phyloP scores from a whole-genome alignment of 1,284 basidiomycete species.

The Puccinia hordei region DNA sequence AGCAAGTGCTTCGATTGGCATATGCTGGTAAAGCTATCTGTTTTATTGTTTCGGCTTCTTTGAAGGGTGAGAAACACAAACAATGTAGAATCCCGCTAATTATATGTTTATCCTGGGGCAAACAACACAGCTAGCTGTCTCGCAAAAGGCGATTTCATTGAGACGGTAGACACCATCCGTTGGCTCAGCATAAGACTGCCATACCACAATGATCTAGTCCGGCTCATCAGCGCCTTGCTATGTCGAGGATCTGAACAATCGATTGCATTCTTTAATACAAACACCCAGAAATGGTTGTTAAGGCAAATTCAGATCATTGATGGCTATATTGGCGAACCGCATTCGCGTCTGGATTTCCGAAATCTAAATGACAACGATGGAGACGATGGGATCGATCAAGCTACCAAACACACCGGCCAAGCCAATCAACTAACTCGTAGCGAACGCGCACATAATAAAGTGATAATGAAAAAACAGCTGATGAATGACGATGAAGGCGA shows the following conservation, averaged over 20 bases:
- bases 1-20: slow-evolving; percentile 61
- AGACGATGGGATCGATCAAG: slow-evolving; percentile 1
- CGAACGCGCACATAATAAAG: neutral
- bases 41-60: neutral
- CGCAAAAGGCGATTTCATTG: slow-evolving; percentile 65
- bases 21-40: slow-evolving; percentile 21
- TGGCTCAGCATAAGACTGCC: slow-evolving; percentile 71
- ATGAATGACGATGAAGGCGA: slow-evolving; percentile 35
- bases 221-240: slow-evolving; percentile 69
- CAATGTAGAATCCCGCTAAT: neutral
- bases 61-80: neutral
- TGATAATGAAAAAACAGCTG: slow-evolving; percentile 11
- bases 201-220: slow-evolving; percentile 78
- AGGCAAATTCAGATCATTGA: slow-evolving; percentile 52
- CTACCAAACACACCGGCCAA: slow-evolving; percentile 60
- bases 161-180: slow-evolving; percentile 72
- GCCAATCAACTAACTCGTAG: slow-evolving; percentile 70
- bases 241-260: slow-evolving; percentile 70
- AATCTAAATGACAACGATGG: neutral
- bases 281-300: slow-evolving; percentile 72
- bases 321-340: neutral
- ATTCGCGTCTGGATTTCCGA: neutral
- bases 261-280: slow-evolving; percentile 73
- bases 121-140: slow-evolving; percentile 69
- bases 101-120: neutral